A percentile compares a stretch with the other conserved stretches of the same genome.
phyloP scores from a whole-genome alignment of 2,329 filamentous ascomycete species.

The Diaporthe sp. region DNA sequence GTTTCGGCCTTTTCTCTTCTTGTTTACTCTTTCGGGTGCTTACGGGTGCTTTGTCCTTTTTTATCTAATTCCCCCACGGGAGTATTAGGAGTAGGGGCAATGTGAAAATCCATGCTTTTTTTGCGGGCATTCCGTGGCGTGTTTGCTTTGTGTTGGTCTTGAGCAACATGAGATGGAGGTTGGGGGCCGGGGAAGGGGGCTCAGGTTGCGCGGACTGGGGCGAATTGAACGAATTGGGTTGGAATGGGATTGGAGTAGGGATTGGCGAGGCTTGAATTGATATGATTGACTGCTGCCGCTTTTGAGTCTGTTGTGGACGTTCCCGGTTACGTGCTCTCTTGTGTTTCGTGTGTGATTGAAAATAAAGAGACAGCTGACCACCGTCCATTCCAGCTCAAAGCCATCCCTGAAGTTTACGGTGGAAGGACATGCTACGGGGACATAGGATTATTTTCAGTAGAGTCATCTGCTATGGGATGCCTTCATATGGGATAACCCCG shows the following conservation, averaged over 20 bases:
- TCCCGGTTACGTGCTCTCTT: background rate
- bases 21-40: background rate
- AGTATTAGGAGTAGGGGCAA: background rate
- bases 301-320: background rate
- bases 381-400: too few relatives aligned
- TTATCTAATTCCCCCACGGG: background rate
- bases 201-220: too few relatives aligned
- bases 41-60: background rate
- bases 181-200: too few relatives aligned
- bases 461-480: too few relatives aligned
- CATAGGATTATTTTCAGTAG: too few relatives aligned
- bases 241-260: background rate
- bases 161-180: too few relatives aligned
- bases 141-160: background rate
- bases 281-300: background rate
- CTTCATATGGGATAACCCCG: too few relatives aligned
- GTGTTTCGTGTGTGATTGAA: background rate
- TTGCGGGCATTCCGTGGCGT: constrained; percentile 10
- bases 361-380: too few relatives aligned
- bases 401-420: too few relatives aligned
- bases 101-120: background rate
- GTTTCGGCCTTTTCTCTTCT: background rate
- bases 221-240: background rate
- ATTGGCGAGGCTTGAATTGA: background rate
- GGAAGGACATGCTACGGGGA: too few relatives aligned